Conservation (phyloP, 2,329 filamentous ascomycete species). For the Fusarium nanum region DNA sequence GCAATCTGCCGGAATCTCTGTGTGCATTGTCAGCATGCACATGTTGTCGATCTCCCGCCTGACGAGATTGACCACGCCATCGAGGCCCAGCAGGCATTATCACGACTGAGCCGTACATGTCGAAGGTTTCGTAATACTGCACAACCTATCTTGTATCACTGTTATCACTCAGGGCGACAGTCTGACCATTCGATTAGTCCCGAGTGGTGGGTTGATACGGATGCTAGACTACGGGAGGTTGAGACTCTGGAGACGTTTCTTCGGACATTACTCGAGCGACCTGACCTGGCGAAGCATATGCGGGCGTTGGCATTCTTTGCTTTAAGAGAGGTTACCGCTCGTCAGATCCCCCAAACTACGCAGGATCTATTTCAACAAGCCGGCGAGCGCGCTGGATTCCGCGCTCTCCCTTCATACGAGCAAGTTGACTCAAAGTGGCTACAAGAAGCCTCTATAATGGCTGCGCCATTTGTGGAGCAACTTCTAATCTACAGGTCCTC, state of each 20-base stretch:
- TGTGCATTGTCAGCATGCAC: constrained; percentile 42
- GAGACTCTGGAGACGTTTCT: constrained; percentile 41
- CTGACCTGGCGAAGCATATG: constrained; percentile 43
- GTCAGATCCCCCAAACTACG: constrained; percentile 28
- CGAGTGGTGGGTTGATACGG: constrained; percentile 27
- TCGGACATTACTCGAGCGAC: constrained; percentile 41
- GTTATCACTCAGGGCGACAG: constrained; percentile 41
- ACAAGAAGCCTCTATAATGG: constrained; percentile 47
- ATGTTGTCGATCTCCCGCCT: constrained; percentile 44
- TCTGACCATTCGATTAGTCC: constrained; percentile 22
- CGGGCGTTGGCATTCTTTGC: constrained; percentile 44
- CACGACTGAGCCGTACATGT: constrained; percentile 45
- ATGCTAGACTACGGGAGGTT: constrained; percentile 28
- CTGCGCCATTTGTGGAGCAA: constrained; percentile 44
- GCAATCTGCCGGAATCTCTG: constrained; percentile 45
- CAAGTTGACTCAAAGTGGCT: constrained; percentile 46
- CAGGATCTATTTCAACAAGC: constrained; percentile 45
- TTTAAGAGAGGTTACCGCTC: constrained; percentile 23
- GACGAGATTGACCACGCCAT: constrained; percentile 39
- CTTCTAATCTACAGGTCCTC: constrained; percentile 45
- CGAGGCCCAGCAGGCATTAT: constrained; percentile 43
- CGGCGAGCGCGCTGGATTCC: constrained; percentile 43
- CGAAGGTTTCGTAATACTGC: constrained; percentile 38
- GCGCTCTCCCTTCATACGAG: constrained; percentile 39
- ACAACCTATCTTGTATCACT: constrained; percentile 45